These are phyloP conservation scores for Lentinus polychrous DNA, from an alignment of 1,284 basidiomycete species.

Conservation along the genomic window DNA sequence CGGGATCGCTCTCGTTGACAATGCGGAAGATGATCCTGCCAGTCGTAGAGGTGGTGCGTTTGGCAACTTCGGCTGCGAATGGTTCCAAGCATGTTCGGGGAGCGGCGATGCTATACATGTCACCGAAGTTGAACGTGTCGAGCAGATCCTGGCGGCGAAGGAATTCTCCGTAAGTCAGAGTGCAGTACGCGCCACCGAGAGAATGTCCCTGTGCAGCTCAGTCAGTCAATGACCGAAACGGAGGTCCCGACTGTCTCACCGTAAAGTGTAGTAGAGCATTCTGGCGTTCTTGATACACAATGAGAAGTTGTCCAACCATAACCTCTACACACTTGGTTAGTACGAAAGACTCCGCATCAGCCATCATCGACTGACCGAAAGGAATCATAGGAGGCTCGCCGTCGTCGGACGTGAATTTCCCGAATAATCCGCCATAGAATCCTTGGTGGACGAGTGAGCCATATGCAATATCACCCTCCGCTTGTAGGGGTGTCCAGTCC, in stretches of 20 bases:
- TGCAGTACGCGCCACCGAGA: constrained; percentile 8
- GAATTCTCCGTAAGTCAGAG: constrained; percentile 11
- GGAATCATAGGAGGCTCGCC: background rate
- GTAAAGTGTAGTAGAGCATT: too few species aligned
- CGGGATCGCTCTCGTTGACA: too few species aligned
- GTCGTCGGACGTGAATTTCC: background rate
- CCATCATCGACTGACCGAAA: background rate
- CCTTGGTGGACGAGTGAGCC: constrained; percentile 5
- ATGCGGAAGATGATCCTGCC: background rate
- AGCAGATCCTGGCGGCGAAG: background rate
- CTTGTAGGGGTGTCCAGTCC: background rate
- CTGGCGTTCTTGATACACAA: too few species aligned
- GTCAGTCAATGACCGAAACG: background rate
- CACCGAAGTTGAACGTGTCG: constrained; percentile 4
- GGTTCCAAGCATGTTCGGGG: constrained; percentile 8
- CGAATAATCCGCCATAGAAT: constrained; percentile 10
- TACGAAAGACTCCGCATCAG: too few species aligned
- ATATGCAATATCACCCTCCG: constrained; percentile 2
- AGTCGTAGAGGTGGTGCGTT: background rate
- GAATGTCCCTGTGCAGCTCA: constrained; percentile 8
- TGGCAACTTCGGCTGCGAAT: constrained; percentile 3
- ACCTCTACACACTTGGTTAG: too few species aligned
- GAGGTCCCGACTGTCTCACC: too few species aligned
- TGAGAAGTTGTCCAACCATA: too few species aligned
- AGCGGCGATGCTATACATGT: constrained; percentile 8